A percentile compares a stretch with the other conserved stretches of the same genome.
Conservation (phyloP, 805 yeast genomes). For the Yarrowia yakushimensis region DNA sequence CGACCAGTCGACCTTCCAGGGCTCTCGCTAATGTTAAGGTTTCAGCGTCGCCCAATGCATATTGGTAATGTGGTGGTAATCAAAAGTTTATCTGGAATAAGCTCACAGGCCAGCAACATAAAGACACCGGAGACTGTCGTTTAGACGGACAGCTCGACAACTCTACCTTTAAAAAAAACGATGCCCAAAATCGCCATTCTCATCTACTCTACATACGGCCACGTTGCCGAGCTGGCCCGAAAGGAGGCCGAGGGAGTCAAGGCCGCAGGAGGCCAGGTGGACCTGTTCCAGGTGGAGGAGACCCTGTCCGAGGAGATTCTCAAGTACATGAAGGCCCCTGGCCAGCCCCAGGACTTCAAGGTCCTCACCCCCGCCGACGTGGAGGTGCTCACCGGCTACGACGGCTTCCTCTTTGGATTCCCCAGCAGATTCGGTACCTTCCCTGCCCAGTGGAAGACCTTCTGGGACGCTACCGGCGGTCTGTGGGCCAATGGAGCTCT, state of each 20-base stretch:
- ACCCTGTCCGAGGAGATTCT: constrained; percentile 63
- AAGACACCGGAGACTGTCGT: background rate
- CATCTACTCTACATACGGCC: constrained; percentile 76
- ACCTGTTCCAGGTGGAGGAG: constrained; percentile 71
- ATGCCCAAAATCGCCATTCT: constrained; percentile 44
- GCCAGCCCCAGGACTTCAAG: constrained; percentile 48
- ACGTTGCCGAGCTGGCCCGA: constrained; percentile 64
- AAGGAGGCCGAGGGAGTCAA: constrained; percentile 65
- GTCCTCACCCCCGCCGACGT: constrained; percentile 57
- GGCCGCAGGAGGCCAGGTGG: constrained; percentile 65
- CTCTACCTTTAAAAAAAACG: background rate
- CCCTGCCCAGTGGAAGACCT: constrained; percentile 75
- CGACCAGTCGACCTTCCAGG: background rate
- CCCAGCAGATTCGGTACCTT: constrained; percentile 82
- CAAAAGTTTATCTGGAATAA: background rate
- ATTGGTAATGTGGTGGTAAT: constrained; percentile 11
- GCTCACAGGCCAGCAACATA: constrained; percentile 2
- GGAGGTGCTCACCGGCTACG: constrained; percentile 59
- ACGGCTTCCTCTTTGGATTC: constrained; percentile 78
- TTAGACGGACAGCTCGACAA: background rate
- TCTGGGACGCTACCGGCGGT: constrained; percentile 75
- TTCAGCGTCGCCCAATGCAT: background rate
- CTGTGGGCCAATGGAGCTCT: constrained; percentile 74
- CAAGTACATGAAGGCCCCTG: constrained; percentile 53
- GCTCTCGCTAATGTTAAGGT: background rate